Evolutionary conservation across 176 grass and related monocot genomes (phyloP).

Genomic region (Rhipidocladum racemiflorum): DNA sequence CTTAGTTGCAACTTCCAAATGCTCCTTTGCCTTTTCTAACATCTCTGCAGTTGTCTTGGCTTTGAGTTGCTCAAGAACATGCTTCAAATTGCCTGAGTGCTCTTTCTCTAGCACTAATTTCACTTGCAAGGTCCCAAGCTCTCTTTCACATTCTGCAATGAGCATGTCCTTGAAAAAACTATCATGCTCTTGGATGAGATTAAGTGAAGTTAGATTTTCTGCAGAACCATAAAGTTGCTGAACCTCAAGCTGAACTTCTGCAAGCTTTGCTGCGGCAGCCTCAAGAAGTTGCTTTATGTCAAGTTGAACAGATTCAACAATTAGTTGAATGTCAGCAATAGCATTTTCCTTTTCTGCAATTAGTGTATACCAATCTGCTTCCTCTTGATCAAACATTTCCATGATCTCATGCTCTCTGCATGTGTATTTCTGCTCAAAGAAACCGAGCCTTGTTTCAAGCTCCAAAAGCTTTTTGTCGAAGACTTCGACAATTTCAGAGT

Average conservation of each 20-base stretch:
- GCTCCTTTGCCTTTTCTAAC: conserved; percentile 42
- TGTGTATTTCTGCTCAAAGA: conserved; percentile 47
- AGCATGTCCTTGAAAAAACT: conserved; percentile 43
- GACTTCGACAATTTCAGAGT: conserved; percentile 45
- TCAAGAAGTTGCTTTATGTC: conserved; percentile 45
- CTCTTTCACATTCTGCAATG: conserved; percentile 42
- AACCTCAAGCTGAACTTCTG: conserved; percentile 53
- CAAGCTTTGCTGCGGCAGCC: conserved; percentile 39
- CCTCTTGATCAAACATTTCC: conserved; percentile 58
- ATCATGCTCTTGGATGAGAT: conserved; percentile 60
- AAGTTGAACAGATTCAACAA: conserved; percentile 41
- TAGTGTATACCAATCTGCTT: conserved; percentile 50
- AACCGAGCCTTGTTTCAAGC: conserved; percentile 43
- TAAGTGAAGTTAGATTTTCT: conserved; percentile 34
- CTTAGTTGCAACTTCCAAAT: conserved; percentile 33
- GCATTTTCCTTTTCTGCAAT: conserved; percentile 60
- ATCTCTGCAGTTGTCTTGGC: conserved; percentile 38
- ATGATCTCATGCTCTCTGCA: conserved; percentile 40
- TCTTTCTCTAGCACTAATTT: conserved; percentile 45
- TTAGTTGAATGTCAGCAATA: conserved; percentile 48
- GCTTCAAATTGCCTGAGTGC: conserved; percentile 34
- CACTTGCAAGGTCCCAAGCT: conserved; percentile 23
- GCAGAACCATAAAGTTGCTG: conserved; percentile 41
- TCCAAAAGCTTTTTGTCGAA: conserved; percentile 42
- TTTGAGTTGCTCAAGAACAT: conserved; percentile 43